Conservation (phyloP, 2,329 filamentous ascomycete genomes). For the Sarocladium brachiariae region DNA sequence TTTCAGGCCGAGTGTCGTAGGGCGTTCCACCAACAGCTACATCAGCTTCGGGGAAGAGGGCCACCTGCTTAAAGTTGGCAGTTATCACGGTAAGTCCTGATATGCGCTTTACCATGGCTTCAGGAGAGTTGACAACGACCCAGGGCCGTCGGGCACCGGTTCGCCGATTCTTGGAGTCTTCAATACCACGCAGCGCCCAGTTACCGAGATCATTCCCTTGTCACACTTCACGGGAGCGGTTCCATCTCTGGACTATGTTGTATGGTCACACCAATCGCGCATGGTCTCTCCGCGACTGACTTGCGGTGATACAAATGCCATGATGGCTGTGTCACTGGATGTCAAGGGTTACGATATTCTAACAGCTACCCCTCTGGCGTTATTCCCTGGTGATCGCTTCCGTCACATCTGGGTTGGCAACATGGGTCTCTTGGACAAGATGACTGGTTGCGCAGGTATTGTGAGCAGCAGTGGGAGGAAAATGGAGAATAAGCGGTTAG, state of each 20-base stretch:
- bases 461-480: conserved; percentile 53
- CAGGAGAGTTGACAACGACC: not conserved
- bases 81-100: conserved; percentile 57
- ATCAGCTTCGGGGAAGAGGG: conserved; percentile 68
- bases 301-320: conserved; percentile 29
- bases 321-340: conserved; percentile 58
- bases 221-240: conserved; percentile 66
- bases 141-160: conserved; percentile 53
- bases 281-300: conserved; percentile 47
- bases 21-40: conserved; percentile 68
- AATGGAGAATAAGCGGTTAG: conserved; percentile 48
- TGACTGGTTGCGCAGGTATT: conserved; percentile 80
- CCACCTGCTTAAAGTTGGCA: conserved; percentile 67
- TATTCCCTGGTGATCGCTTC: conserved; percentile 39
- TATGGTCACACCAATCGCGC: conserved; percentile 66
- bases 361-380: conserved; percentile 60
- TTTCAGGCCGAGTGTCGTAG: conserved; percentile 68
- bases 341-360: conserved; percentile 73
- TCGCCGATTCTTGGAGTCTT: conserved; percentile 77
- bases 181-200: conserved; percentile 59
- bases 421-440: conserved; percentile 76
- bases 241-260: conserved; percentile 53
- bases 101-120: not conserved
- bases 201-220: conserved; percentile 65
- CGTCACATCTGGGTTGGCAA: conserved; percentile 51